A percentile compares a stretch with the other conserved stretches of the same genome.
Conservation (phyloP, 768 basidiomycete species). For the Tulasnella calospora region DNA sequence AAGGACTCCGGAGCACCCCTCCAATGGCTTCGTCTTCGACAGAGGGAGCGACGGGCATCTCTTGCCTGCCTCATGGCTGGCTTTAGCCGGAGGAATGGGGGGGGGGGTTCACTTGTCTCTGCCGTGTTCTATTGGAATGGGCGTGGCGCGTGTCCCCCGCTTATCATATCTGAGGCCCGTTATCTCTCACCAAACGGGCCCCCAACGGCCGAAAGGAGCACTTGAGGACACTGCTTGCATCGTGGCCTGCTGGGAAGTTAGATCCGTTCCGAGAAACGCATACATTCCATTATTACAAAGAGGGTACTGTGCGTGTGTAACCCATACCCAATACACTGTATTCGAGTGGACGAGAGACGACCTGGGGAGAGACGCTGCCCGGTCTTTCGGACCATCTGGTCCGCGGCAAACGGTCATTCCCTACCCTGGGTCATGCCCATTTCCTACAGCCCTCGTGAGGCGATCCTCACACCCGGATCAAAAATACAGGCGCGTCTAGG, state of each 20-base stretch:
- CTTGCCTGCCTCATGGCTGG: neutral
- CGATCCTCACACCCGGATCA: neutral
- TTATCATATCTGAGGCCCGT: neutral
- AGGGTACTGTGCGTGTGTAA: neutral
- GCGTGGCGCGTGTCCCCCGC: neutral
- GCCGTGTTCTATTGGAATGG: neutral
- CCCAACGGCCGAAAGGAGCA: neutral
- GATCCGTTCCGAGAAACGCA: neutral
- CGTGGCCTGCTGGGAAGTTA: neutral
- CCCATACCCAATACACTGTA: neutral
- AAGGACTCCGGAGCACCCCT: neutral
- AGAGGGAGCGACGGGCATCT: neutral
- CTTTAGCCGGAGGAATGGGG: neutral
- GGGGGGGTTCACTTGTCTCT: neutral
- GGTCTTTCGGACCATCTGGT: conserved; percentile 1
- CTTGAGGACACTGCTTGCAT: neutral
- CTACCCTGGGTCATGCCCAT: neutral
- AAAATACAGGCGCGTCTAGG: neutral
- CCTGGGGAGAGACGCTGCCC: neutral
- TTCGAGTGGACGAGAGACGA: neutral
- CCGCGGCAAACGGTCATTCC: neutral
- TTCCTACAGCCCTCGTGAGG: neutral
- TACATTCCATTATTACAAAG: neutral
- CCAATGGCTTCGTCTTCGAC: neutral
- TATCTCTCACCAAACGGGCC: neutral